Base-by-base conservation (phyloP, 495 filamentous ascomycete species). In the Evernia prunastri region DNA sequence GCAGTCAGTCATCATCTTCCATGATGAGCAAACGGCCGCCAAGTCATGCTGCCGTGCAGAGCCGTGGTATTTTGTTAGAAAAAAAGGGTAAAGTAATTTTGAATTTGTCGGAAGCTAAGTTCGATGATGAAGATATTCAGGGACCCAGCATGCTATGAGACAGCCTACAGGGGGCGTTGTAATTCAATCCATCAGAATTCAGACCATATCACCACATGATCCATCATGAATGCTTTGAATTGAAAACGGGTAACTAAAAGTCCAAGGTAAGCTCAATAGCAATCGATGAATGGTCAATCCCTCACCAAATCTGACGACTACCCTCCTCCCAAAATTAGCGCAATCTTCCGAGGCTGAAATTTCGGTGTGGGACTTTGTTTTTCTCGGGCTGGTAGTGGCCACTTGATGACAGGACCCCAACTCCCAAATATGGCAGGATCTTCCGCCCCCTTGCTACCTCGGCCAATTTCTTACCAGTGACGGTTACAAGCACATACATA, bases 61-160 rank as follows among this genome's bases (percentile, higher is more conserved):
- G 56, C 56, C 62, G 62, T 64, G 62, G 62, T 39, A 63, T 53
- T 62, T 40, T n/a, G n/a, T n/a, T n/a, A n/a, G n/a, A n/a, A n/a
- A n/a, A n/a, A n/a, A n/a, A n/a, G n/a, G n/a, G n/a, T n/a, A n/a
- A n/a, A n/a, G 64, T 66, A 66, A 66, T 66, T 61, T 60, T n/a
- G n/a, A 37, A 45, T 51, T 60, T 56, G n/a, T 27, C 3, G 49
- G 37, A 43, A 63, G 43, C 15, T 43, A 31, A 33, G n/a, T 49
- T 33, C 56, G 51, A 60, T 66, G 59, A 63, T 57, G 64, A 61
- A 58, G 64, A 62, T 66, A 58, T 66, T 66, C 64, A 66, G 64
- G 64, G 59, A 39, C 39, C 51, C 58, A 47, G 51, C 37, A 40
- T 59, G 11, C 5, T 7, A 33, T 54, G 51, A 33, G 51, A 54